phyloP scores from a whole-genome alignment of 1,284 basidiomycete genomes.

The Phaffia rhodozyma region DNA sequence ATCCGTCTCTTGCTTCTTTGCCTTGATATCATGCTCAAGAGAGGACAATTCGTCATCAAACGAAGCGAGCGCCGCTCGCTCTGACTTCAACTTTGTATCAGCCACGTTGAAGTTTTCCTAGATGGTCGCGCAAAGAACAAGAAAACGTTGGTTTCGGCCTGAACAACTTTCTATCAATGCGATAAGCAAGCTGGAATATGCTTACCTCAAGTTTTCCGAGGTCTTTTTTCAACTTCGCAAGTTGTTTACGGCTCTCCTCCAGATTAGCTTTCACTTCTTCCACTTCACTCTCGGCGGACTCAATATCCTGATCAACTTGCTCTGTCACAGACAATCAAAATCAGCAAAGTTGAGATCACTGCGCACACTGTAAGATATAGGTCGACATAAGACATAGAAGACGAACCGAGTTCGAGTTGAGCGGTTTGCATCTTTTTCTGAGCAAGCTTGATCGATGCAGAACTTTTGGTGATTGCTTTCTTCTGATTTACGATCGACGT shows the following conservation, averaged over 20 bases:
- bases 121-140: neutral
- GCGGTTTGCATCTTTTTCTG: slow-evolving; percentile 84
- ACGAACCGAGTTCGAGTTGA: slow-evolving; percentile 67
- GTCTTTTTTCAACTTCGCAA: slow-evolving; percentile 42
- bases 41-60: slow-evolving; percentile 80
- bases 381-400: neutral
- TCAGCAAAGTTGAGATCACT: neutral
- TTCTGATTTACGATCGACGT: slow-evolving; percentile 70
- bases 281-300: slow-evolving; percentile 47
- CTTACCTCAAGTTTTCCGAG: slow-evolving; percentile 48
- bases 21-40: slow-evolving; percentile 67
- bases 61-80: slow-evolving; percentile 69
- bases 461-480: slow-evolving; percentile 64
- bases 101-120: slow-evolving; percentile 52
- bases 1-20: slow-evolving; percentile 60
- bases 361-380: neutral
- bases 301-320: slow-evolving; percentile 71
- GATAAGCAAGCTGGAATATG: slow-evolving; percentile 38
- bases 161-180: neutral
- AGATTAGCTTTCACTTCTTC: slow-evolving; percentile 50
- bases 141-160: neutral
- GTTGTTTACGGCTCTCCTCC: slow-evolving; percentile 41
- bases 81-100: slow-evolving; percentile 61
- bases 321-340: slow-evolving; percentile 38
- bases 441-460: slow-evolving; percentile 64